phyloP scores from a whole-genome alignment of 2,329 filamentous ascomycete genomes.

The Diatrype stigma region DNA sequence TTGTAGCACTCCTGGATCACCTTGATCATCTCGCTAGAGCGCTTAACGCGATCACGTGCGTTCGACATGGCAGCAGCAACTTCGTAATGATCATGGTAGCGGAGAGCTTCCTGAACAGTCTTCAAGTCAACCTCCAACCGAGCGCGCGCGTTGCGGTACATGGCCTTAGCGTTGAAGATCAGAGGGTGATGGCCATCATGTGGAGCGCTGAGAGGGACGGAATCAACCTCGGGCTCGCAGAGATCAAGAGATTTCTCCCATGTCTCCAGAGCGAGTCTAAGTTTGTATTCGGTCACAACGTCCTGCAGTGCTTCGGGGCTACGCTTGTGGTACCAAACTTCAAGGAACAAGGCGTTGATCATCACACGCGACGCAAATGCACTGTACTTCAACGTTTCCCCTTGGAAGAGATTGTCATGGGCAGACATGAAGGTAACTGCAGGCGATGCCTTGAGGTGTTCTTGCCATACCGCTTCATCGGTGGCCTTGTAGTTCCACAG shows the following conservation, averaged over 20 bases:
- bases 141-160: constrained; percentile 90
- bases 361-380: constrained; percentile 96
- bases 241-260: constrained; percentile 96
- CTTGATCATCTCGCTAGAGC: constrained; percentile 96
- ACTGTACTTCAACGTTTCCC: constrained; percentile 85
- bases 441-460: constrained; percentile 66
- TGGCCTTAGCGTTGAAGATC: constrained; percentile 96
- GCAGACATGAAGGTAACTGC: constrained; percentile 88
- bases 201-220: constrained; percentile 85
- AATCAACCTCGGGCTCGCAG: constrained; percentile 85
- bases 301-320: constrained; percentile 97
- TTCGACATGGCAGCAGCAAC: constrained; percentile 95
- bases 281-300: constrained; percentile 96
- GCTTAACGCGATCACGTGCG: constrained; percentile 88
- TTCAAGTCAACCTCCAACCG: constrained; percentile 94
- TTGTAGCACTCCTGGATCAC: constrained; percentile 97
- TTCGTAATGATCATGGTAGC: constrained; percentile 96
- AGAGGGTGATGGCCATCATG: constrained; percentile 90
- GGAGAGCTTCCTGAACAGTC: constrained; percentile 89
- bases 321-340: constrained; percentile 98
- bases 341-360: constrained; percentile 97
- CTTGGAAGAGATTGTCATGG: constrained; percentile 93
- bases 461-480: constrained; percentile 81
- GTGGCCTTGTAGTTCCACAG: constrained; percentile 83
- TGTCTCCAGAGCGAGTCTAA: constrained; percentile 91